phyloP scores from a whole-genome alignment of 1,139 yeast genomes.

The Geotrichum siamense region DNA sequence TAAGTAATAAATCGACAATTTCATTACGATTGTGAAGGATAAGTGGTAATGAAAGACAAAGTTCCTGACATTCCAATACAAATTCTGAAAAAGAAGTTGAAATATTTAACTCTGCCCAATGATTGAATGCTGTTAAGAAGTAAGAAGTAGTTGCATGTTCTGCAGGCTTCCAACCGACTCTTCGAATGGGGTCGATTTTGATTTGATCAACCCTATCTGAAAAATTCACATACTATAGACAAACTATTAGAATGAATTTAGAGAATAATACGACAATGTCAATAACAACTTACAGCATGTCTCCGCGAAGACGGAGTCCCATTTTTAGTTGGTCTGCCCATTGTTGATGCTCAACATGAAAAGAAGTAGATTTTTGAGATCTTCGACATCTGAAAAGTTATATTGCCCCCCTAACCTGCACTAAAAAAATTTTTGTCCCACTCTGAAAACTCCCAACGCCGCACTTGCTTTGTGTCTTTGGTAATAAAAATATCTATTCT shows the following conservation, averaged over 20 bases:
- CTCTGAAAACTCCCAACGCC: too few relatives aligned
- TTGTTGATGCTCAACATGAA: too few relatives aligned
- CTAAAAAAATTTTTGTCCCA: too few relatives aligned
- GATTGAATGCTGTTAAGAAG: conserved; percentile 68
- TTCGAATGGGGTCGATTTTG: conserved; percentile 74
- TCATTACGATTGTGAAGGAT: conserved; percentile 60
- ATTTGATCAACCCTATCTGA: conserved; percentile 77
- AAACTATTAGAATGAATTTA: not conserved
- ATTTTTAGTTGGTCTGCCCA: conserved; percentile 17
- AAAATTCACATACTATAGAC: conserved; percentile 52
- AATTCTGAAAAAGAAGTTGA: conserved; percentile 67
- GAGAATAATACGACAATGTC: too few relatives aligned
- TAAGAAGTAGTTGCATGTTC: conserved; percentile 55
- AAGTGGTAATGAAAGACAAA: conserved; percentile 71
- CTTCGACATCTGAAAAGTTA: too few relatives aligned
- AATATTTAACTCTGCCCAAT: conserved; percentile 83
- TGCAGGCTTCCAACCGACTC: conserved; percentile 55
- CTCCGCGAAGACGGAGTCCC: conserved; percentile 19
- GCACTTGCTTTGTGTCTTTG: too few relatives aligned
- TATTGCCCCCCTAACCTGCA: too few relatives aligned
- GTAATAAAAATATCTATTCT: too few relatives aligned
- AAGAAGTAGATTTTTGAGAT: too few relatives aligned
- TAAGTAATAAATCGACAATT: conserved; percentile 50
- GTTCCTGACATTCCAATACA: conserved; percentile 46
- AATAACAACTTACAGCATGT: conserved; percentile 16